These are phyloP conservation scores for Citrus medica DNA, from an alignment of 345 rosid species.

Conservation along the genomic window DNA sequence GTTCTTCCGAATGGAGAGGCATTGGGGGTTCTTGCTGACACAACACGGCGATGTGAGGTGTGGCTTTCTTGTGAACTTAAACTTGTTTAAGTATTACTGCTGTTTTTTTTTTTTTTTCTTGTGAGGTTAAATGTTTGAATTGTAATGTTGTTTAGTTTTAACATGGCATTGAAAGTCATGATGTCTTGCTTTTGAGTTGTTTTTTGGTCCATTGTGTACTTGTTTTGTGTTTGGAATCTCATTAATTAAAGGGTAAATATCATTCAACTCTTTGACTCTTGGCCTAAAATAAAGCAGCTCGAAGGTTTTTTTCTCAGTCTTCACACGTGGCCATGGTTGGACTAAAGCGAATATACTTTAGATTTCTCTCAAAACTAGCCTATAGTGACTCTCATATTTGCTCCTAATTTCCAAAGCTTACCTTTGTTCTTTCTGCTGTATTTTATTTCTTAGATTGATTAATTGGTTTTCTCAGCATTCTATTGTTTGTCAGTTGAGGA, in stretches of 20 bases:
- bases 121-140: not conserved
- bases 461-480: not conserved
- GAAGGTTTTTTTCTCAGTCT: not conserved
- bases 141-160: too few relatives aligned
- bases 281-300: not conserved
- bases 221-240: not conserved
- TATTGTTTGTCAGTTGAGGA: not conserved
- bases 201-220: not conserved
- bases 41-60: constrained; percentile 86
- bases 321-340: not conserved
- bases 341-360: not conserved
- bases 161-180: not conserved
- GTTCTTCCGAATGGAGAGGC: constrained; percentile 88
- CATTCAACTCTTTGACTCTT: not conserved
- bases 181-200: not conserved
- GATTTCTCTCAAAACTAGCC: not conserved
- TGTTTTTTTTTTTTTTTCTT: not conserved
- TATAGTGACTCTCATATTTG: not conserved
- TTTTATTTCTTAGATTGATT: not conserved
- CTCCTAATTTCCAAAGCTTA: not conserved
- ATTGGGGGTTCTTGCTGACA: constrained; percentile 88
- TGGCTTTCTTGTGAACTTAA: constrained; percentile 7
- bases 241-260: not conserved
- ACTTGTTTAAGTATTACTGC: not conserved
- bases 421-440: not conserved